Evolutionary conservation across 306 rosid species (phyloP).

Genomic region (Lathyrus oleraceus): DNA sequence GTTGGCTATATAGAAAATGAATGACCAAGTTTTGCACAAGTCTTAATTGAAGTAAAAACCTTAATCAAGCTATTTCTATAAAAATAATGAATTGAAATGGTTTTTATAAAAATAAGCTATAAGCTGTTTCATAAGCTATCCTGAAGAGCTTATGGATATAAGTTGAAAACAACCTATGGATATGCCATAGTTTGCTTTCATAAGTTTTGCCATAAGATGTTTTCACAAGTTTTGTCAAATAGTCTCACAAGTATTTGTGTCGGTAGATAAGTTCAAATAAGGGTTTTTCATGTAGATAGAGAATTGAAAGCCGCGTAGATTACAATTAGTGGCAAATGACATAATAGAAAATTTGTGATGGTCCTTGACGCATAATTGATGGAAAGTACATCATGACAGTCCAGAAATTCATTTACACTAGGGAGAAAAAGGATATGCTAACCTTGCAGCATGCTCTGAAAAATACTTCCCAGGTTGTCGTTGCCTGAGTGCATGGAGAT

Average conservation of each 20-base stretch:
- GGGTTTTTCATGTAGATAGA: background rate
- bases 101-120: too few species aligned
- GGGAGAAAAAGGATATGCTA: conserved; percentile 34
- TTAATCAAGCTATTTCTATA: too few species aligned
- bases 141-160: too few species aligned
- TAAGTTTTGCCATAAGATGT: too few species aligned
- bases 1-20: background rate
- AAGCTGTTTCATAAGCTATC: too few species aligned
- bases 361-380: background rate
- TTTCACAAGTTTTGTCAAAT: too few species aligned
- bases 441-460: conserved; percentile 96
- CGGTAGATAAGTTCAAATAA: too few species aligned
- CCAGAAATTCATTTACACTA: background rate
- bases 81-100: too few species aligned
- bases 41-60: too few species aligned
- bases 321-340: background rate
- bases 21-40: background rate
- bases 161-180: too few species aligned
- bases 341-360: background rate
- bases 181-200: too few species aligned
- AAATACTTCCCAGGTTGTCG: conserved; percentile 83
- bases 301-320: background rate
- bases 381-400: background rate
- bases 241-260: too few species aligned
- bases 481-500: conserved; percentile 86